Percentiles rank a stretch among this genome's conserved stretches.
Conservation (phyloP, 2,329 filamentous ascomycete genomes). For the Xenosphaeropsis pyriputrescens region DNA sequence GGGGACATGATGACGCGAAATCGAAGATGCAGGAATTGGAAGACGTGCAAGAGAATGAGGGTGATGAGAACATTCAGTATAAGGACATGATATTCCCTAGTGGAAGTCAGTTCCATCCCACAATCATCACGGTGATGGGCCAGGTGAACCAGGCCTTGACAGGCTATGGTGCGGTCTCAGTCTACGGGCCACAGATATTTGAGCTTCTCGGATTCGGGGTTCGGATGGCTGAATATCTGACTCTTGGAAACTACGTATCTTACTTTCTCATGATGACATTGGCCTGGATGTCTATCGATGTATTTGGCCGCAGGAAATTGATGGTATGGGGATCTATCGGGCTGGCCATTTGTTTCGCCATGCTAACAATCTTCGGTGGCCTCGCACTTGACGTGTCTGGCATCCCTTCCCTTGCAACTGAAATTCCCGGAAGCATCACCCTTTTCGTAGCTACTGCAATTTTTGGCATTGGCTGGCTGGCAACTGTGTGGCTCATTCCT, state of each 20-base stretch:
- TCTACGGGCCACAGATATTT: constrained; percentile 50
- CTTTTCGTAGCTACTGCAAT: constrained; percentile 43
- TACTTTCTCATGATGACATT: constrained; percentile 47
- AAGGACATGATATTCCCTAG: constrained; percentile 40
- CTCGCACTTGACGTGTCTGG: constrained; percentile 25
- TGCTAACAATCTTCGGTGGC: constrained; percentile 34
- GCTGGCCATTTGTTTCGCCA: constrained; percentile 31
- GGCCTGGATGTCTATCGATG: constrained; percentile 43
- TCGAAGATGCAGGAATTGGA: constrained; percentile 32
- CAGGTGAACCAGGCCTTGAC: constrained; percentile 46
- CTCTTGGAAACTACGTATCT: constrained; percentile 43
- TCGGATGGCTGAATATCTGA: constrained; percentile 35
- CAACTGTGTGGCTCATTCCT: constrained; percentile 43
- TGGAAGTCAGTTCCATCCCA: constrained; percentile 42
- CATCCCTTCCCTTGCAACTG: constrained; percentile 25
- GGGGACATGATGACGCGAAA: constrained; percentile 31
- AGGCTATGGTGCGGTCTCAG: constrained; percentile 42
- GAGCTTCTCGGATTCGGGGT: constrained; percentile 41
- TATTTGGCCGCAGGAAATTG: constrained; percentile 34
- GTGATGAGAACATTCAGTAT: constrained; percentile 30
- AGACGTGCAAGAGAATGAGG: constrained; percentile 32
- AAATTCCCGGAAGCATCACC: constrained; percentile 32
- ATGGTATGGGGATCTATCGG: constrained; percentile 35
- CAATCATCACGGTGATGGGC: constrained; percentile 44
- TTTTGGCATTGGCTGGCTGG: constrained; percentile 45